Percentiles rank a stretch among this genome's conserved stretches.
These are phyloP conservation scores for Tuber melanosporum DNA, from an alignment of 495 filamentous ascomycete species.

Conservation along the genomic window DNA sequence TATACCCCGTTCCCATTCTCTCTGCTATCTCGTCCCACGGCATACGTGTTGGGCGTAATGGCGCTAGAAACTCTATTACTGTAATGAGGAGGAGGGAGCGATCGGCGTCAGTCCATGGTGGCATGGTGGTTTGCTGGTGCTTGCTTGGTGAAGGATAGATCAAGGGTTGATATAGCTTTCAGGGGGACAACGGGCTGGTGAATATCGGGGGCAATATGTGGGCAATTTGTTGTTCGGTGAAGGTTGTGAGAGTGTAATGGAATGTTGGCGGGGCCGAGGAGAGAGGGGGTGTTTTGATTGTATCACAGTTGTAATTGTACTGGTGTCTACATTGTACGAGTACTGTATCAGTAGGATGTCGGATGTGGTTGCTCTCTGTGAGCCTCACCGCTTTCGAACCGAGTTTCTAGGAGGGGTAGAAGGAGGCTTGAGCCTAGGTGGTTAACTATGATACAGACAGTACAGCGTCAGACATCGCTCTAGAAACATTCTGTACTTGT, in stretches of 20 bases:
- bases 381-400: neutral
- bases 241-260: neutral
- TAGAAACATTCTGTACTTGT: neutral
- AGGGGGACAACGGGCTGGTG: neutral
- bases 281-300: neutral
- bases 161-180: neutral
- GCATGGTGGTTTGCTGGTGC: neutral
- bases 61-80: constrained; percentile 26
- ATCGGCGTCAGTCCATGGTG: constrained; percentile 24
- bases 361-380: neutral
- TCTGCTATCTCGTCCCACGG: constrained; percentile 27
- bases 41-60: constrained; percentile 9
- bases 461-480: neutral
- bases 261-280: neutral
- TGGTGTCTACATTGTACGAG: neutral
- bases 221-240: neutral
- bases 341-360: neutral
- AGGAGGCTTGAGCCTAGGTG: neutral
- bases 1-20: constrained; percentile 32
- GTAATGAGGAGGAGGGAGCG: constrained; percentile 23
- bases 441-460: neutral
- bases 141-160: neutral
- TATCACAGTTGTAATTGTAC: neutral
- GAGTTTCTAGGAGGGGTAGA: neutral
- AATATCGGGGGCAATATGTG: neutral